Base-by-base conservation (phyloP, 2,329 filamentous ascomycete genomes). In the Amauroascus verrucosus region DNA sequence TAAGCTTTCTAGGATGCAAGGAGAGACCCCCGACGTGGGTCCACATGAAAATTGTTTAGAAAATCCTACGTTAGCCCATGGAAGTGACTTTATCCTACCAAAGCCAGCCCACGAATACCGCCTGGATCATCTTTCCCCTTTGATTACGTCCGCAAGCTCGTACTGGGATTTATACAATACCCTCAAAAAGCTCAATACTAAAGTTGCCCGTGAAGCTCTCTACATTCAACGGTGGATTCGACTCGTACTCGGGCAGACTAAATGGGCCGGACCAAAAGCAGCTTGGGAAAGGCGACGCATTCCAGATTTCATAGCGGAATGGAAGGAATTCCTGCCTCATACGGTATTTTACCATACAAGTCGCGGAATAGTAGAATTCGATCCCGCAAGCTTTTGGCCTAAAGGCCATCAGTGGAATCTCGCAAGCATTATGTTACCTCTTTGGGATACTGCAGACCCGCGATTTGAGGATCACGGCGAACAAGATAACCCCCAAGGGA, bases 301-400 rank as follows among this genome's bases (percentile, higher is more conserved):
- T 2, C 77, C 77, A 1, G 61, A 65, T 6, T 59, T 75, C 28
- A 58, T 79, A n/a, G 62, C 67, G 45, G 74, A 77, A 60, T 79
- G 77, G 66, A 62, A 62, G 11, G 67, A 69, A 38, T 77, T 78
- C 54, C 51, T 80, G 6, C 71, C 71, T 0, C 64, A 65, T 20
- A 57, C 59, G 1, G 57, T 72, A 8, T 47, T 51, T 26, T 75
- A 76, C 56, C 61, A 57, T 30, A 71, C 66, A 56, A 61, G 1
- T 65, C 64, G 0, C n/a, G 76, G 76, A 0, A 52, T 61, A n/a
- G 65, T 79, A 8, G 33, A 65, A 2, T 64, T 78, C 22, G 1
- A 61, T 1, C 67, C 66, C 4, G 18, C 22, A 8, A 66, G 62
- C 2, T 50, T 30, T 2, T 64, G 60, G 54, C 54, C 51, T n/a